A percentile compares a stretch with the other conserved stretches of the same genome.
phyloP scores from a whole-genome alignment of 441 rosid species.

The Brassica hybrid region DNA sequence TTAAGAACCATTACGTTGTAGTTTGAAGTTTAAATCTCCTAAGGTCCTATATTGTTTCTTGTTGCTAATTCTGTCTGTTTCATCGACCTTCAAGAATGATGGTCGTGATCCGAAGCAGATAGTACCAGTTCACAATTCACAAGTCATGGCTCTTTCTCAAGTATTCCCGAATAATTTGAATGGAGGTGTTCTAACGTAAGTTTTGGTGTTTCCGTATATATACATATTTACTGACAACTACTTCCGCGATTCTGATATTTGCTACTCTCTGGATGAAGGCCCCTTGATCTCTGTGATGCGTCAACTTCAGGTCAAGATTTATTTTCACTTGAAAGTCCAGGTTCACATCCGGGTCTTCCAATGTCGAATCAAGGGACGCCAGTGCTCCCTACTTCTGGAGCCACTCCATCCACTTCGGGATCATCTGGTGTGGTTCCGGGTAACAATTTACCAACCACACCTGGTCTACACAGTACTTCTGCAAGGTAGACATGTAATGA shows the following conservation, averaged over 20 bases:
- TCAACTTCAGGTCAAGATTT: conserved; percentile 71
- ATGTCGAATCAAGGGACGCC: conserved; percentile 77
- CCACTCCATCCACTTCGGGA: conserved; percentile 67
- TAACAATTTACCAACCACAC: conserved; percentile 61
- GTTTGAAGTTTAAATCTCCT: conserved; percentile 26
- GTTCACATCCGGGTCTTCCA: conserved; percentile 62
- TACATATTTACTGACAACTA: conserved; percentile 20
- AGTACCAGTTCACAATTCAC: conserved; percentile 83
- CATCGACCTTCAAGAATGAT: conserved; percentile 63
- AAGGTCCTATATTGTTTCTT: conserved; percentile 41
- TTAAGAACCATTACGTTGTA: conserved; percentile 12
- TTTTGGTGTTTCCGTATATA: conserved; percentile 27
- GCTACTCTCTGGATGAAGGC: conserved; percentile 69
- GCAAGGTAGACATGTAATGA: conserved; percentile 63
- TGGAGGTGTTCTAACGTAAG: conserved; percentile 86
- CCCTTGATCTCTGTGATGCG: conserved; percentile 90
- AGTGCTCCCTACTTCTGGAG: conserved; percentile 64
- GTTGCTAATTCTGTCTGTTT: conserved; percentile 43
- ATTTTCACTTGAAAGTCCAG: conserved; percentile 68
- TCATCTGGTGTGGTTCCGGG: conserved; percentile 70
- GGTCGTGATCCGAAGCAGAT: conserved; percentile 76
- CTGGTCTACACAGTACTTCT: conserved; percentile 68
- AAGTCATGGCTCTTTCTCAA: conserved; percentile 83
- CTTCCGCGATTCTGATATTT: conserved; percentile 37
- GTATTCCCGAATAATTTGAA: conserved; percentile 83